Percentiles rank a stretch among this genome's conserved stretches.
These are phyloP conservation scores for Andalucia godoyi DNA, from an alignment of 78 protist genomes.

Conservation along the genomic window DNA sequence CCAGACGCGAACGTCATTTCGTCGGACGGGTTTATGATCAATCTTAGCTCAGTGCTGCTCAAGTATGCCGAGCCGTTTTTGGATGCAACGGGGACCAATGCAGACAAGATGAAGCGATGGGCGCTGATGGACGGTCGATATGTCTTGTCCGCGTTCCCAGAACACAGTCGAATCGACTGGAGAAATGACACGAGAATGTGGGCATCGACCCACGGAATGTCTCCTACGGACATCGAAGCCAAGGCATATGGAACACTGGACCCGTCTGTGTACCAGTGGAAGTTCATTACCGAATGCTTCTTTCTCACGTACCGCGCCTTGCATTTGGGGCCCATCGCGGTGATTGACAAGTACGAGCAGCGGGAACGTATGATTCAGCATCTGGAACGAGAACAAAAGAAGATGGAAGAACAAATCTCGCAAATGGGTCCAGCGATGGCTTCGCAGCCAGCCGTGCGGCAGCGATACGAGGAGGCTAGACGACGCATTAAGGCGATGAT, in stretches of 20 bases:
- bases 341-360: not conserved
- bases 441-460: not conserved
- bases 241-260: not conserved
- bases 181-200: not conserved
- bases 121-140: not conserved
- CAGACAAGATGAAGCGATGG: not conserved
- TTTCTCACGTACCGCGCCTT: not conserved
- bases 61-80: not conserved
- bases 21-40: slow-evolving; percentile 5
- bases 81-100: not conserved
- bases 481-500: not conserved
- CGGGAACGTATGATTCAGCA: no score
- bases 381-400: no score
- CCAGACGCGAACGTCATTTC: not conserved
- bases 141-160: not conserved
- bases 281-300: not conserved
- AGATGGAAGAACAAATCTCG: no score
- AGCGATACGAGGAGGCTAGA: not conserved
- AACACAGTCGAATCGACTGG: not conserved
- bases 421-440: not conserved
- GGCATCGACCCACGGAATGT: no score
- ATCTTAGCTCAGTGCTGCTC: not conserved
- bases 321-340: not conserved
- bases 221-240: not conserved
- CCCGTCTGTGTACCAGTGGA: not conserved